Base-by-base conservation (phyloP, 768 basidiomycete species). In the Lentinula detonsa region DNA sequence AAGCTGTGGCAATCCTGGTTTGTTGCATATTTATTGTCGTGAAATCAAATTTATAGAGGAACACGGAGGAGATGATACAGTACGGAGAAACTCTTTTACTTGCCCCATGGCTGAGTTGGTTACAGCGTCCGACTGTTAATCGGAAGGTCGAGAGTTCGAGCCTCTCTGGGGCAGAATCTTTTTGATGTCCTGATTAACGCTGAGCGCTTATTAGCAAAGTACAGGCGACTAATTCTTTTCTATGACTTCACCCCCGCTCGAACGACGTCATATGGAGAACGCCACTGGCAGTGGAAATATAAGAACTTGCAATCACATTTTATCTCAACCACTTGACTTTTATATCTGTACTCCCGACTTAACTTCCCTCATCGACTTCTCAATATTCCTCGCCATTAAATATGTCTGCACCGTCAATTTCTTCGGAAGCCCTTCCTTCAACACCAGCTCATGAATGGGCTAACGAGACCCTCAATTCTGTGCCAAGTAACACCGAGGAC, bases 51-150 rank as follows among this genome's bases (percentile, higher is more conserved):
- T 28, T 28, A 28, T 28, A 28, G 28, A 28, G 28, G 28, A 28
- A 28, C 28, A 28, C 28, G 28, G 28, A 28, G 28, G 28, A 28
- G 28, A 28, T 28, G 28, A 3, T 28, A 28, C 28, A 2, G 1
- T 23, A 23, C 23, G 23, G 23, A 23, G 23, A 1, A 1, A 23
- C 2, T 23, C 23, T 2, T 1, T 1, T 23, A 28, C 28, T 28
- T 85, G 84, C 84, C 84, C 84, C 84, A 82, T 85, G 84, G 84
- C 84, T 85, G 80, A 85, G 84, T 85, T 85, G 84, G 84, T 85
- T 76, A 85, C 82, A 85, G 85, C 84, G 84, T 85, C 84, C 84
- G 84, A 86, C 84, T 85, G 84, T 86, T 85, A 85, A 55, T 55
- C 54, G 54, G 54, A 55, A 55, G 54, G 54, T 55, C 54, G 54